A percentile compares a stretch with the other conserved stretches of the same genome.
phyloP scores from a whole-genome alignment of 176 grass and related monocot species.

The Carex littledalei region DNA sequence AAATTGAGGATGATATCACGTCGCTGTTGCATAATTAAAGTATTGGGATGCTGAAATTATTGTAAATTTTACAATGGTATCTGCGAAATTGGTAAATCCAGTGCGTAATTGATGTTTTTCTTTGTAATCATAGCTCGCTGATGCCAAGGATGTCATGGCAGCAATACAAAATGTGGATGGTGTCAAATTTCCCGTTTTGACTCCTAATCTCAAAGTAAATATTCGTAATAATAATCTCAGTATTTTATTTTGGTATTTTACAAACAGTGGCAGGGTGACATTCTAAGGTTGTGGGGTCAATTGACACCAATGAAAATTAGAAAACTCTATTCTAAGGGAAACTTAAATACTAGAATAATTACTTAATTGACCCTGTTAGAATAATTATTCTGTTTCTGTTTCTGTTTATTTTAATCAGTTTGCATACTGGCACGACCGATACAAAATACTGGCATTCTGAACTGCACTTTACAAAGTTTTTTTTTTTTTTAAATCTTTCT shows the following conservation, averaged over 20 bases:
- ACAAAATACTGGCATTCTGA: not conserved
- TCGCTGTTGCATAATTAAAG: not conserved
- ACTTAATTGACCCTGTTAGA: not conserved
- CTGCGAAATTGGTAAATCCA: not conserved
- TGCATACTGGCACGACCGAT: not conserved
- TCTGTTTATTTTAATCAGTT: not conserved
- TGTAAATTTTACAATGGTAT: not conserved
- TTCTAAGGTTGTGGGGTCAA: not conserved
- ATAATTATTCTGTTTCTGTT: slow-evolving; percentile 6
- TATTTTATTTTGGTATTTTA: not conserved
- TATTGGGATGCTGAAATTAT: not conserved
- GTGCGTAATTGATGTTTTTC: not conserved
- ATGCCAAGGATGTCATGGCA: slow-evolving; percentile 86
- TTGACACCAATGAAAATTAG: not conserved
- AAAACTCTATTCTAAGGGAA: not conserved
- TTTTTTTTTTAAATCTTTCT: not conserved
- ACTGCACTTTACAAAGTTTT: not conserved
- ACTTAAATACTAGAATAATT: not conserved
- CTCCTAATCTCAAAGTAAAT: slow-evolving; percentile 81
- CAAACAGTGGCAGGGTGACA: not conserved
- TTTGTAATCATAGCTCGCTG: slow-evolving; percentile 46
- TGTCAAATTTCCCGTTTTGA: slow-evolving; percentile 66
- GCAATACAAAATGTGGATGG: slow-evolving; percentile 53
- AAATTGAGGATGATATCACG: not conserved
- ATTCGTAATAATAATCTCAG: not conserved